phyloP scores from a whole-genome alignment of 139 green algal genomes.

The Edaphochlamys debaryana region DNA sequence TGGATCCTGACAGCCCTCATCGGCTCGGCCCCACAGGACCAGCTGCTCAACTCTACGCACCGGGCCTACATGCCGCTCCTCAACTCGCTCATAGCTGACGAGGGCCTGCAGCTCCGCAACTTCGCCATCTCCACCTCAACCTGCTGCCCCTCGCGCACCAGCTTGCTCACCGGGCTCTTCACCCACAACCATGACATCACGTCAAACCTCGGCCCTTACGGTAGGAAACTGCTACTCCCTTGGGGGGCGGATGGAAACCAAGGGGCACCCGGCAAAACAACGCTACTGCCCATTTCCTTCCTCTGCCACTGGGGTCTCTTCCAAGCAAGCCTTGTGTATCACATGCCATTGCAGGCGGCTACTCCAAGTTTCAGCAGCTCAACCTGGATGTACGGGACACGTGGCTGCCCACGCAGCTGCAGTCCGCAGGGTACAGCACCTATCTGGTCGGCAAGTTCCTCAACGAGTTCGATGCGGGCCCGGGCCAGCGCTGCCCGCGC shows the following conservation, averaged over 20 bases:
- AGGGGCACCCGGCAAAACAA: too few relatives aligned
- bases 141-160: neutral
- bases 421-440: neutral
- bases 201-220: neutral
- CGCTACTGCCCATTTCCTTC: too few relatives aligned
- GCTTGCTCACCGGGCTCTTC: neutral
- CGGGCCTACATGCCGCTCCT: neutral
- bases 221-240: too few relatives aligned
- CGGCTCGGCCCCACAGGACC: neutral
- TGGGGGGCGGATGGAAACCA: neutral
- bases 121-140: neutral
- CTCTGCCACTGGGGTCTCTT: neutral
- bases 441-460: neutral
- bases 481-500: neutral
- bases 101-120: slow-evolving; percentile 4
- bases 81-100: neutral
- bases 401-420: neutral
- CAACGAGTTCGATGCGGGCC: neutral
- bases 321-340: too few relatives aligned
- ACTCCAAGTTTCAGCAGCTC: neutral
- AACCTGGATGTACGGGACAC: neutral
- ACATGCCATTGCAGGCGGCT: too few relatives aligned
- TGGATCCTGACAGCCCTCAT: neutral
- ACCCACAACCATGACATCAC: slow-evolving; percentile 12
- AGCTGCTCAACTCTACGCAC: neutral